phyloP scores from a whole-genome alignment of 139 green algal species.

The Chlorella sorokiniana region DNA sequence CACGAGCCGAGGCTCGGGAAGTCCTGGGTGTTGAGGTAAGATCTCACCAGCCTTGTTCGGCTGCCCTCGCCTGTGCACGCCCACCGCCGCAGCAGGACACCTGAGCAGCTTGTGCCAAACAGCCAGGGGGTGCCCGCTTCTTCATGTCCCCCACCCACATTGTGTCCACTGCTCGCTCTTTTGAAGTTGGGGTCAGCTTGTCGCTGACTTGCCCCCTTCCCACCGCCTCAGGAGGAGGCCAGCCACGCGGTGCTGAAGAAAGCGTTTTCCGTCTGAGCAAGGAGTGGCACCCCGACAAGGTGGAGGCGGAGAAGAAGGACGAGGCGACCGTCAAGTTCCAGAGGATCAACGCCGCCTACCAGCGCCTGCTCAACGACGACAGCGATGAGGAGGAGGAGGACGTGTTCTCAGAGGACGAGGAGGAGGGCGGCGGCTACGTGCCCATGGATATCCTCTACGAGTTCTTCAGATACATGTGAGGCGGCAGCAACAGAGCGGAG shows the following conservation, averaged over 20 bases:
- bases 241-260: not conserved
- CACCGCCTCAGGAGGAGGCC: not conserved
- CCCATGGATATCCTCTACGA: constrained; percentile 22
- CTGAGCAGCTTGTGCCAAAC: not conserved
- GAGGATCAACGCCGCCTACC: constrained; percentile 32
- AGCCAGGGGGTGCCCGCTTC: no score
- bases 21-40: constrained; percentile 20
- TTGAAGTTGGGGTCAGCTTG: no score
- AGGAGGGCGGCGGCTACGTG: not conserved
- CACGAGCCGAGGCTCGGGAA: not conserved
- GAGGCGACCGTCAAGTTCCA: constrained; percentile 32
- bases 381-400: constrained; percentile 27
- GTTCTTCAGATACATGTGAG: constrained; percentile 38
- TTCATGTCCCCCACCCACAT: no score
- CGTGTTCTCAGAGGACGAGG: constrained; percentile 17
- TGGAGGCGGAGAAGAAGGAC: constrained; percentile 21
- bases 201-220: not conserved
- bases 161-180: no score
- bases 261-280: constrained; percentile 17
- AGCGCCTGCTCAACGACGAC: constrained; percentile 19
- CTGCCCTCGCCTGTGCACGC: not conserved
- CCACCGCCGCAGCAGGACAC: no score
- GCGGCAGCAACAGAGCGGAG: no score
- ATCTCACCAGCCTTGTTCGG: not conserved
- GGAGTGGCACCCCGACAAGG: constrained; percentile 37